Evolutionary conservation across 2,329 filamentous ascomycete species (phyloP), one percentile per base, ranked within the genome.

Genomic region (Diatrype stigma): DNA sequence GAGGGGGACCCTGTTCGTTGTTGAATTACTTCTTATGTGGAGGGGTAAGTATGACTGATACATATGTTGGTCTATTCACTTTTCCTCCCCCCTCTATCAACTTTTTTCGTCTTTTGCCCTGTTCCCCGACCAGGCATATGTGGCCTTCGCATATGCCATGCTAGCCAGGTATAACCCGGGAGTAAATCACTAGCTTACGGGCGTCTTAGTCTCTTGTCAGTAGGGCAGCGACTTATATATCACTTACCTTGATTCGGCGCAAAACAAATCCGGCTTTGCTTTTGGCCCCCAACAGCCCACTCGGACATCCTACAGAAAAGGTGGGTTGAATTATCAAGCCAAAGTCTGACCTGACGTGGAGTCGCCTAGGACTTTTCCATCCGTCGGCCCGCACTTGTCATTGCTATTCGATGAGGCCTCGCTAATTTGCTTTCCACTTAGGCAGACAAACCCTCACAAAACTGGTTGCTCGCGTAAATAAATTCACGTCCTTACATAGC

Each of bases 291-390:
- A 44, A 44, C 34, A 30, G 26, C 26, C 26, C 26, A 22, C 10
- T 10, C 1, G 40, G 26, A 44, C 22, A 16, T 44, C 26, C 22
- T 26, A 28, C 14, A 17, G 22, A 44, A 22, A 35, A 22, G n/a
- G n/a, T 45, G 23, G 45, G 45, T 26, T 46, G 28, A 16, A 11
- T 46, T 46, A 35, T 16, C 28, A 46, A 46, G 45, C 45, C 32
- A 23, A 46, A 32, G 6, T 35, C 45, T 34, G 17, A 46, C 26
- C 23, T 46, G 45, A 26, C 14, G 44, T 12, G n/a, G n/a, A 42
- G n/a, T 42, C 38, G 10, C 21, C 21, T 23, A 42, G 6, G 40
- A 28, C 21, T 23, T 44, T 23, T 2, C 21, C 6, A n/a, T 28
- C 19, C 45, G 19, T 35, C n/a, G 28, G 19, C 45, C 45, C 45